Base-by-base conservation (phyloP, 2,329 filamentous ascomycete species). In the Diaporthe destruens region DNA sequence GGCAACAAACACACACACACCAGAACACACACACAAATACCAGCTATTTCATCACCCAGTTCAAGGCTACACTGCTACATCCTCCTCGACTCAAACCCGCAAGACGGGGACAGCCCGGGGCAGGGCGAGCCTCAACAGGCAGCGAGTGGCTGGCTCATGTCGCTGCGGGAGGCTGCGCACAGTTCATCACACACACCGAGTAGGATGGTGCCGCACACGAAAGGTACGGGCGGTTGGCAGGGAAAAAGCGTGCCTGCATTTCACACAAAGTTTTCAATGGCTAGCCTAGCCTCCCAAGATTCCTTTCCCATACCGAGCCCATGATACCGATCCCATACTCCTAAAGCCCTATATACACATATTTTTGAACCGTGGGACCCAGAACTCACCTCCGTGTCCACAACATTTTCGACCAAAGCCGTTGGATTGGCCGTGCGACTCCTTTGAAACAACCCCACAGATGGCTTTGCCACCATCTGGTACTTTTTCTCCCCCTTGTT, bases 291-390 rank as follows among this genome's bases (percentile, higher is more conserved):
- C 55, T 20, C 47, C 44, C 55, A 36, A 36, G 5, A 5, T 29
- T 36, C 34, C 34, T 36, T 70, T 51, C 67, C 68, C 36, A 23
- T 23, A 36, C 34, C 29, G 42, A 9, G 32, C 20, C 57, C 57
- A 49, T 29, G n/a, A 25, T 18, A 42, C 29, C 11, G 11, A 42
- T 16, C 39, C 39, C 39, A 16, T 42, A 42, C 39, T 42, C 39
- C 39, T 42, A 49, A 32, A n/a, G 42, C 42, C 47, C 12, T 61
- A 53, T 61, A 18, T 53, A 59, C 47, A 70, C 23, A 61, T 20
- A 20, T 42, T 61, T 57, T 53, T 42, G 56, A 23, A 49, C 14
- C 36, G 55, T 61, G 55, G 55, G 36, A 34, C 44, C 44, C 32
- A 32, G 29, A 23, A 25, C 12, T 32, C 18, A 20, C 55, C 3